Percentiles rank a stretch among this genome's conserved stretches.
Conservation (phyloP, 495 filamentous ascomycete species). For the Neurospora africana region DNA sequence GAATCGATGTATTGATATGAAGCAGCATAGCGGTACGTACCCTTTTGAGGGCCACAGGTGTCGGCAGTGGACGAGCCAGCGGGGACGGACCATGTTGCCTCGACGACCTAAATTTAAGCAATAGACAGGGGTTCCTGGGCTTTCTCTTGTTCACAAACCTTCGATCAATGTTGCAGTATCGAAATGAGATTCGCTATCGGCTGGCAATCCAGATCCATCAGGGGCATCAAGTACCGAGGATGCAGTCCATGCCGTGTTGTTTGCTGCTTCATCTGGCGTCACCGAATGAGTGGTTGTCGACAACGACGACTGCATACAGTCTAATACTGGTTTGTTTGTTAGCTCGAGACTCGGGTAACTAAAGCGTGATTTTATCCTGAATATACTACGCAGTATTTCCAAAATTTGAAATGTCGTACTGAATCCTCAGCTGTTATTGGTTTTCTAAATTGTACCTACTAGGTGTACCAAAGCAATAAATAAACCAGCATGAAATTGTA, state of each 20-base stretch:
- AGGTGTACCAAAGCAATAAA: too few relatives aligned
- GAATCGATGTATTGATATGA: neutral
- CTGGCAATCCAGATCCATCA: neutral
- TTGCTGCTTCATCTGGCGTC: neutral
- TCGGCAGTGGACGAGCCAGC: neutral
- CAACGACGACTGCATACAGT: neutral
- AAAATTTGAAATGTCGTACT: too few relatives aligned
- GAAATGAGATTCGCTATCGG: neutral
- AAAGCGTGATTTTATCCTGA: too few relatives aligned
- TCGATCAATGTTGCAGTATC: neutral
- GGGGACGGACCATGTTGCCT: neutral
- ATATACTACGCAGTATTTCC: too few relatives aligned
- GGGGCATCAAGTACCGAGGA: neutral
- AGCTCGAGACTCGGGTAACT: too few relatives aligned
- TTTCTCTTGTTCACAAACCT: neutral
- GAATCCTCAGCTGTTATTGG: too few relatives aligned
- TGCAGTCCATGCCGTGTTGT: neutral
- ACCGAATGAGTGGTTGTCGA: neutral
- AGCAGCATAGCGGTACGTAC: neutral
- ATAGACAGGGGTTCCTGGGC: neutral
- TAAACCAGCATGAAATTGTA: neutral
- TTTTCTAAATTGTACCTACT: too few relatives aligned
- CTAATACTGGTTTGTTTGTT: too few relatives aligned
- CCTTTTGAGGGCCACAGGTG: neutral
- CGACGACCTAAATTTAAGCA: neutral